Evolutionary conservation across 805 yeast genomes (phyloP), one percentile per base, ranked within the genome.

Genomic region (Crinitomyces ghanaensis): DNA sequence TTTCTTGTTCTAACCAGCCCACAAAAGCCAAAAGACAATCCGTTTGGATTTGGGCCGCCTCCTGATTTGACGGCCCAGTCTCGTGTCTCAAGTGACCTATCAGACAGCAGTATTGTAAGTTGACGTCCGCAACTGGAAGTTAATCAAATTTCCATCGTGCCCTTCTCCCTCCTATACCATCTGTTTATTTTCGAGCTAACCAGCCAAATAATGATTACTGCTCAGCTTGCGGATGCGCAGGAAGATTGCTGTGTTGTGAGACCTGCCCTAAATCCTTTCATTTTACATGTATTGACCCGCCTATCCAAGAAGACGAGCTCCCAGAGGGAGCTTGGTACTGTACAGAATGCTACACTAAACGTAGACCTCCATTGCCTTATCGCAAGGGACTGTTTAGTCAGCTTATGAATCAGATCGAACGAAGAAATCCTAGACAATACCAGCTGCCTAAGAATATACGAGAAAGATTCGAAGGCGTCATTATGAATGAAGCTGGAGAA

Each of bases 271-370:
- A 68, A 46, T 81, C 95, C 2, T 91, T 88, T 57, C 98, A 88
- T 52, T 84, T 91, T 50, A 65, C 81, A 4, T 88, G 98, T 54
- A 70, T 88, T 39, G 79, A 82, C 47, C 97, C 97, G 2, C 97
- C 98, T 0, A 58, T 77, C 21, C 83, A 78, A 44, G 84, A 78
- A 26, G 65, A 69, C 32, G 51, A 67, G 24, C 57, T 83, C 5
- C 97, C 97, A 0, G 93, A 78, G 30, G 95, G 80, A 23, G 78
- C 74, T 40, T 88, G 98, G 98, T 74, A 67, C 44, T 88, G 98
- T 59, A 67, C 68, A 11, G 83, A 79, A 47, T 88, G 98, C 56
- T 45, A 51, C 9, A 65, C 70, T 13, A 66, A 66, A 37, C 52
- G 49, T 30, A 39, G 49, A 23, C 65, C 66, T 8, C 64, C 62